These are phyloP conservation scores for Alternaria novae-zelandiae DNA, from an alignment of 2,329 filamentous ascomycete species.

Conservation along the genomic window DNA sequence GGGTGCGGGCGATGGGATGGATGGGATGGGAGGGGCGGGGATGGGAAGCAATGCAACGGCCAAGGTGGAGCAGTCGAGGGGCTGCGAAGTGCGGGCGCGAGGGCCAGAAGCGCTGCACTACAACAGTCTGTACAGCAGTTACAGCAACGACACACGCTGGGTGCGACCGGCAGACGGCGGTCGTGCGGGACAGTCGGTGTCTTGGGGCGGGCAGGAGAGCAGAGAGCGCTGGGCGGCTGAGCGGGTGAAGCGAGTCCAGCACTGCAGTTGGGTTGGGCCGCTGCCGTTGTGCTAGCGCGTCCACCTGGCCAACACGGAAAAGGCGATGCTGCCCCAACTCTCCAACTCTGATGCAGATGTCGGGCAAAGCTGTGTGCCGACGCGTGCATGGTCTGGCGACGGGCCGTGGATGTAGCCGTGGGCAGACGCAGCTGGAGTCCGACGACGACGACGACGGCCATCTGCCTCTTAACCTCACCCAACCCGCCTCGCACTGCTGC, in stretches of 20 bases:
- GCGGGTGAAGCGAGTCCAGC: not conserved
- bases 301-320: not conserved
- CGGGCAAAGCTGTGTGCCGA: conserved; percentile 29
- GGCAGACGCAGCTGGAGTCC: not conserved
- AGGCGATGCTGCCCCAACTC: conserved; percentile 36
- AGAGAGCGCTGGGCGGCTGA: not conserved
- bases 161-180: not conserved
- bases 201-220: conserved; percentile 2
- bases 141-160: not conserved
- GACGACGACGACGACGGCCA: conserved; percentile 1
- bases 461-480: conserved; percentile 4
- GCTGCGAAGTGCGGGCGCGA: not conserved
- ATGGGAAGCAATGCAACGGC: not conserved
- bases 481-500: not conserved
- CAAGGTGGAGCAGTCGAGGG: not conserved
- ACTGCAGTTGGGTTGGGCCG: not conserved
- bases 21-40: not conserved
- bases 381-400: conserved; percentile 42
- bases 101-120: not conserved
- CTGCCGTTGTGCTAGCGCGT: not conserved
- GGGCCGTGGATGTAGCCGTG: conserved; percentile 11
- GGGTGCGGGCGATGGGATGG: conserved; percentile 14
- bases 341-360: conserved; percentile 44
- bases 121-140: conserved; percentile 5
- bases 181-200: not conserved